phyloP scores from a whole-genome alignment of 2,329 filamentous ascomycete species.

The Rutstroemia sp. region DNA sequence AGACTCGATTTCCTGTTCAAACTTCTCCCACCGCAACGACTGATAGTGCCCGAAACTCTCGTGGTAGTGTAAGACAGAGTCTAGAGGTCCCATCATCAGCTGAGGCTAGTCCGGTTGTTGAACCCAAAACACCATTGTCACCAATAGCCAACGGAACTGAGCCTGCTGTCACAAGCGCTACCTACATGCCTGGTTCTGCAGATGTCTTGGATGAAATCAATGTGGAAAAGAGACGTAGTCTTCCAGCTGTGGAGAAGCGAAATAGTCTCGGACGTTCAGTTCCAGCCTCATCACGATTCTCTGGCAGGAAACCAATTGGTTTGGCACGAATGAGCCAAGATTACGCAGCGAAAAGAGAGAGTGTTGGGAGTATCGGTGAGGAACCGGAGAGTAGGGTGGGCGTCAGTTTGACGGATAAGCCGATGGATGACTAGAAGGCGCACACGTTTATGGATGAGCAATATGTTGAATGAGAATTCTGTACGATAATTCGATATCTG shows the following conservation, averaged over 20 bases:
- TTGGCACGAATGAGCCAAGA: constrained; percentile 29
- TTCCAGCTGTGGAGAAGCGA: constrained; percentile 43
- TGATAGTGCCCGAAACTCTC: constrained; percentile 32
- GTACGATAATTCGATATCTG: not conserved
- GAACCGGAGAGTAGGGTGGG: constrained; percentile 37
- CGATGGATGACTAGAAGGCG: constrained; percentile 62
- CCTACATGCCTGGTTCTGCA: constrained; percentile 25
- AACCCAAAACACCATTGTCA: constrained; percentile 15
- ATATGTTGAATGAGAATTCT: not conserved
- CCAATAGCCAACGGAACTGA: constrained; percentile 22
- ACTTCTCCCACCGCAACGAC: constrained; percentile 51
- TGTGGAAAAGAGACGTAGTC: constrained; percentile 26
- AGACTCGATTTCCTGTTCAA: constrained; percentile 79
- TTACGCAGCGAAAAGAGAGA: constrained; percentile 23
- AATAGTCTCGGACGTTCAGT: constrained; percentile 52
- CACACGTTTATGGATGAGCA: not conserved
- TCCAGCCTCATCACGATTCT: constrained; percentile 35
- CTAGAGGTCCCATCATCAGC: constrained; percentile 63
- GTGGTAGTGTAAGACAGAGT: constrained; percentile 47
- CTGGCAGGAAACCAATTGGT: constrained; percentile 29
- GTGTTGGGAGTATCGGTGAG: constrained; percentile 17
- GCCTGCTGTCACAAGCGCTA: constrained; percentile 22
- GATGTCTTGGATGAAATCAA: constrained; percentile 15
- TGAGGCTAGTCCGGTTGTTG: constrained; percentile 16
- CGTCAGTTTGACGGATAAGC: constrained; percentile 65